Percentiles rank a stretch among this genome's conserved stretches.
These are phyloP conservation scores for Cercophora scortea DNA, from an alignment of 495 filamentous ascomycete genomes.

Conservation along the genomic window DNA sequence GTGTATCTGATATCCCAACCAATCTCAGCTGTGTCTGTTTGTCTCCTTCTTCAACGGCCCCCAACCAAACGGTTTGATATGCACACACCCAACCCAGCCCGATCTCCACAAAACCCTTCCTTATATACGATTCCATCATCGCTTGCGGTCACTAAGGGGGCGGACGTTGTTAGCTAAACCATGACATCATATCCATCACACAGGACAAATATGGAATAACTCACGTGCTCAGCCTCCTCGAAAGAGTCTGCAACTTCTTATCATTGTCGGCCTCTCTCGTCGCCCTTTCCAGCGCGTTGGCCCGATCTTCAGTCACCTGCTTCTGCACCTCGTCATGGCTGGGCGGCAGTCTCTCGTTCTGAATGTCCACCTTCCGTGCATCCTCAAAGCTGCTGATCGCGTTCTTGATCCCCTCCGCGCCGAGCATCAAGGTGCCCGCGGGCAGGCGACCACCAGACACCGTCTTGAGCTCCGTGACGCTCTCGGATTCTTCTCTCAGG, in stretches of 20 bases:
- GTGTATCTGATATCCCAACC: too few species aligned
- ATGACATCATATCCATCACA: not conserved
- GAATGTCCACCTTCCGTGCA: constrained; percentile 93
- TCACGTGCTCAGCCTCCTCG: constrained; percentile 93
- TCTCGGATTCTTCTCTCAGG: constrained; percentile 91
- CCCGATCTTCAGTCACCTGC: constrained; percentile 68
- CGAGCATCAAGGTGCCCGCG: constrained; percentile 93
- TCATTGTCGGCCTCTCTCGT: constrained; percentile 86
- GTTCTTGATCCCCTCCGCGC: constrained; percentile 96
- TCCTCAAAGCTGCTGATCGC: constrained; percentile 98
- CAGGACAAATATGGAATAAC: constrained; percentile 19
- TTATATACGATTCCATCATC: constrained; percentile 5
- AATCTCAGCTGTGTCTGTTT: too few species aligned
- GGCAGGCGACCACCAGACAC: constrained; percentile 89
- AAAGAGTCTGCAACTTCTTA: constrained; percentile 70
- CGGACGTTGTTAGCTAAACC: not conserved
- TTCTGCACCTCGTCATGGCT: constrained; percentile 83
- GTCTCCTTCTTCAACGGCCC: too few species aligned
- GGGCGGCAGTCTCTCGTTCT: constrained; percentile 91
- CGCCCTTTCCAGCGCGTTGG: constrained; percentile 76
- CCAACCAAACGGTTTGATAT: too few species aligned
- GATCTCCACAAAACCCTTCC: too few species aligned
- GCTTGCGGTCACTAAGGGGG: constrained; percentile 20
- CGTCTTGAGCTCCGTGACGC: constrained; percentile 95
- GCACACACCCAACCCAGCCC: too few species aligned